phyloP scores from a whole-genome alignment of 1,139 yeast genomes.

The Taiozyma sp. region DNA sequence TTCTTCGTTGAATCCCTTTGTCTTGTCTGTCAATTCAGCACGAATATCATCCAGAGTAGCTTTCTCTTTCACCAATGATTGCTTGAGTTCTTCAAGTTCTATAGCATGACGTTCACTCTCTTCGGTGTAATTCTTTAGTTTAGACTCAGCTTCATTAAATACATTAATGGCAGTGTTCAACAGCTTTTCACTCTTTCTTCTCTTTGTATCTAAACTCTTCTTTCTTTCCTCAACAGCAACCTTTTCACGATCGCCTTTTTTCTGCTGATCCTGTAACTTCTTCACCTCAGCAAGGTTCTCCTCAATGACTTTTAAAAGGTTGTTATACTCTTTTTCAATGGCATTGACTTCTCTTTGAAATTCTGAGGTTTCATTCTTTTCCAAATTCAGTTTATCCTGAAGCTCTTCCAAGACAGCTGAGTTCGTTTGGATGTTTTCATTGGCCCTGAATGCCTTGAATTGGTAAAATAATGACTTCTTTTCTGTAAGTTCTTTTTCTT shows the following conservation, averaged over 20 bases:
- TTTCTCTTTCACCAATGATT: constrained; percentile 48
- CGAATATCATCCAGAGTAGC: constrained; percentile 56
- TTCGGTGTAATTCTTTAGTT: constrained; percentile 39
- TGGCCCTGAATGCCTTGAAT: constrained; percentile 38
- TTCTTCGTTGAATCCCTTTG: constrained; percentile 55
- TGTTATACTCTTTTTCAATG: constrained; percentile 33
- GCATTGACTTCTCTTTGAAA: constrained; percentile 37
- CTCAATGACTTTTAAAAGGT: constrained; percentile 30
- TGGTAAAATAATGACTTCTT: constrained; percentile 57
- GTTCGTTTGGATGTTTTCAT: constrained; percentile 36
- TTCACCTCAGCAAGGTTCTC: constrained; percentile 31
- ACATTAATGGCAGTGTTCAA: constrained; percentile 32
- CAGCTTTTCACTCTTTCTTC: constrained; percentile 55
- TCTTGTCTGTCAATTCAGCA: constrained; percentile 63
- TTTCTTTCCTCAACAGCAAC: constrained; percentile 72
- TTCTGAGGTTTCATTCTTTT: constrained; percentile 41
- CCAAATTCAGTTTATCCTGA: constrained; percentile 39
- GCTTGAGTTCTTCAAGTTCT: constrained; percentile 40
- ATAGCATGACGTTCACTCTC: constrained; percentile 33
- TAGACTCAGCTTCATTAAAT: constrained; percentile 37
- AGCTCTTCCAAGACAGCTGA: constrained; percentile 31
- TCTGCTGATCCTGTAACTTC: constrained; percentile 33
- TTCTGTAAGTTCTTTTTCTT: constrained; percentile 57
- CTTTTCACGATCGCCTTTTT: constrained; percentile 38
- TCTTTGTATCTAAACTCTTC: constrained; percentile 56